These are phyloP conservation scores for Mycena vulgaris DNA, from an alignment of 768 basidiomycete species.

Conservation along the genomic window DNA sequence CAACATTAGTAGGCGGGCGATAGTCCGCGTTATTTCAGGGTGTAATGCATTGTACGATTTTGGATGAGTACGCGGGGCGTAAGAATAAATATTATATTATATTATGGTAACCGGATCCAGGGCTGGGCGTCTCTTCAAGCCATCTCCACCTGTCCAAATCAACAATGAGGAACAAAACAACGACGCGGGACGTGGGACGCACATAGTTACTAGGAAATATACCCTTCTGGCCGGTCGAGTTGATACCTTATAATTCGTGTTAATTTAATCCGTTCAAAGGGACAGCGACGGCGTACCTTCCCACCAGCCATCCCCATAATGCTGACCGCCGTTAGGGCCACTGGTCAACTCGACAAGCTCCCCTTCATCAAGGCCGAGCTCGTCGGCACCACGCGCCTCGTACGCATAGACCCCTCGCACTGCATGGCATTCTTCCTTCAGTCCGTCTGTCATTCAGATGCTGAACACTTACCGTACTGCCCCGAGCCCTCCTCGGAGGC, in stretches of 20 bases:
- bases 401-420: conserved; percentile 91
- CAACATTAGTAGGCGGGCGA: conserved; percentile 70
- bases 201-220: conserved; percentile 95
- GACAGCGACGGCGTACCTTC: conserved; percentile 68
- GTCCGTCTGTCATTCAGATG: conserved; percentile 10
- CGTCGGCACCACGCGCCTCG: conserved; percentile 79
- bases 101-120: conserved; percentile 8
- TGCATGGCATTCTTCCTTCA: conserved; percentile 47
- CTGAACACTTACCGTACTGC: conserved; percentile 64
- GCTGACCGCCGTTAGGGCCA: conserved; percentile 72
- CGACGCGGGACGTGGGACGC: conserved; percentile 51
- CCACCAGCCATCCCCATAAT: conserved; percentile 89
- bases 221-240: conserved; percentile 73
- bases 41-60: conserved; percentile 35
- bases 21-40: conserved; percentile 47
- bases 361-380: conserved; percentile 74
- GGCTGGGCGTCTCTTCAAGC: conserved; percentile 46
- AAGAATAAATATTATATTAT: conserved; percentile 26
- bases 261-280: conserved; percentile 27
- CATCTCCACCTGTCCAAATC: conserved; percentile 62
- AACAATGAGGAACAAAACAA: conserved; percentile 39
- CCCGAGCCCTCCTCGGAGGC: conserved; percentile 53
- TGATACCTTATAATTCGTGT: conserved; percentile 64
- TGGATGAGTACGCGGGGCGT: conserved; percentile 17
- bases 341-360: conserved; percentile 75